A percentile compares a stretch with the other conserved stretches of the same genome.
phyloP scores from a whole-genome alignment of 306 rosid genomes.

The Echinosophora koreensis region DNA sequence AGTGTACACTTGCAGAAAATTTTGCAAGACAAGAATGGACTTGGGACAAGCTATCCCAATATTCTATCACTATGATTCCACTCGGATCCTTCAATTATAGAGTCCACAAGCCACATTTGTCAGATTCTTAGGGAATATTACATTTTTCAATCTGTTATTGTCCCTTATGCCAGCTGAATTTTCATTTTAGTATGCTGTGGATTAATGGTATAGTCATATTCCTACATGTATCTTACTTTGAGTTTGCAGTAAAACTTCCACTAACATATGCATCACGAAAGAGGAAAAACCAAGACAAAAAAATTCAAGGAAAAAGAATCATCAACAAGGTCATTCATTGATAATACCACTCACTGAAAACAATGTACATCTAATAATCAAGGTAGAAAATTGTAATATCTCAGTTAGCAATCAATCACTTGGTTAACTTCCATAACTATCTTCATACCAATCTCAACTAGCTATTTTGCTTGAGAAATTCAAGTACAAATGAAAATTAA shows the following conservation, averaged over 20 bases:
- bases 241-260: background rate
- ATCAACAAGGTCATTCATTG: slow-evolving; percentile 31
- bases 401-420: slow-evolving; percentile 50
- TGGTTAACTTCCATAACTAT: slow-evolving; percentile 41
- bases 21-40: too few species aligned
- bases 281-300: background rate
- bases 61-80: too few species aligned
- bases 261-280: background rate
- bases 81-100: too few species aligned
- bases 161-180: too few species aligned
- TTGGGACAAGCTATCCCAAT: too few species aligned
- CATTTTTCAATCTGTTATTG: too few species aligned
- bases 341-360: slow-evolving; percentile 41
- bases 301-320: background rate
- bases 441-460: slow-evolving; percentile 51
- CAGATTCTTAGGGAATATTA: too few species aligned
- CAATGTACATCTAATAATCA: slow-evolving; percentile 41
- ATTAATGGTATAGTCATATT: too few species aligned
- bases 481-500: slow-evolving; percentile 37
- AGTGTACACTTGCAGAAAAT: too few species aligned
- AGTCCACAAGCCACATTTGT: too few species aligned
- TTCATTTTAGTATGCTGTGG: too few species aligned
- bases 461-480: slow-evolving; percentile 51
- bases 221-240: too few species aligned
- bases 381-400: slow-evolving; percentile 37